Percentiles rank a stretch among this genome's conserved stretches.
Conservation (phyloP, 1,284 basidiomycete genomes). For the Boletus hoseneyae region DNA sequence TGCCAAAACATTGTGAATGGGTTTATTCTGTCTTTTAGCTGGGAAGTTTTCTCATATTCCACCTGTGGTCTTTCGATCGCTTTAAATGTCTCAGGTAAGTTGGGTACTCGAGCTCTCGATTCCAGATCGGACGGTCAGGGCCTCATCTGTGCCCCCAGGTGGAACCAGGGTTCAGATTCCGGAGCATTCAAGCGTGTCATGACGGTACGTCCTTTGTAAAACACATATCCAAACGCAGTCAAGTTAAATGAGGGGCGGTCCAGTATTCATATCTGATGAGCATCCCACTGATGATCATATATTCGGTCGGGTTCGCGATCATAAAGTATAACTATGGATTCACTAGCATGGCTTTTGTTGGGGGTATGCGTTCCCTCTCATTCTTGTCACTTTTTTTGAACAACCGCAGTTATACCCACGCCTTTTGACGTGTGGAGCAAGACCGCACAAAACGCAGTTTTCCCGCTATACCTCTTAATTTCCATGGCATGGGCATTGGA, state of each 20-base stretch:
- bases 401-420: conserved; percentile 49
- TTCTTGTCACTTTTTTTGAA: no score
- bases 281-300: conserved; percentile 58
- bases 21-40: conserved; percentile 40
- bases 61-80: conserved; percentile 74
- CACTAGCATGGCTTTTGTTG: conserved; percentile 39
- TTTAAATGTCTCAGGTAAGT: conserved; percentile 68
- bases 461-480: conserved; percentile 61
- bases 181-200: conserved; percentile 77
- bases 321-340: conserved; percentile 74
- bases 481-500: conserved; percentile 68
- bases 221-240: neutral
- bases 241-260: neutral
- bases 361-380: conserved; percentile 42
- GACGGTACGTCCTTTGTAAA: conserved; percentile 50
- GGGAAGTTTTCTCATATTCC: conserved; percentile 59
- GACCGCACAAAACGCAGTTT: conserved; percentile 44
- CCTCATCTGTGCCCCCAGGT: conserved; percentile 38
- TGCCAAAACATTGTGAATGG: no score
- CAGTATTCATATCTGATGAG: conserved; percentile 71
- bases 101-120: neutral
- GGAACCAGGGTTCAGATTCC: conserved; percentile 59
- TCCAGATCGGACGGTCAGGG: neutral
- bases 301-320: conserved; percentile 55
- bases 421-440: conserved; percentile 57